Evolutionary conservation across 768 basidiomycete genomes (phyloP).

Genomic region (Lactarius deliciosus): DNA sequence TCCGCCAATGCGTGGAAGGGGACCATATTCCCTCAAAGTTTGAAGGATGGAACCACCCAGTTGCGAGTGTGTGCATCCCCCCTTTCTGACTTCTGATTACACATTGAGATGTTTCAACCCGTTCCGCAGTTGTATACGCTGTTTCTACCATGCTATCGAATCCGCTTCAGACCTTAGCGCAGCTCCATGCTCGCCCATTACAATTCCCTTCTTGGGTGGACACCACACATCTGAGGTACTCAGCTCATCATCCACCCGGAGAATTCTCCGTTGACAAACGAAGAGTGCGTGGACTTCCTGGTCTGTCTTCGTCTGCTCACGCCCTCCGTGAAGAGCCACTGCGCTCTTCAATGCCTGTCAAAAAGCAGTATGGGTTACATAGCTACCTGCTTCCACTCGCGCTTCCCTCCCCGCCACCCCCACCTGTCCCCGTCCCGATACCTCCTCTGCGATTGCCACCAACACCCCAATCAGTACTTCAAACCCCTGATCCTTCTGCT

Average conservation of each 20-base stretch:
- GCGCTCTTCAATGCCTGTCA: constrained; percentile 84
- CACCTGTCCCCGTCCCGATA: constrained; percentile 66
- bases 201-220: constrained; percentile 86
- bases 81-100: constrained; percentile 8
- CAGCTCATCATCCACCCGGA: constrained; percentile 75
- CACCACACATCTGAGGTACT: constrained; percentile 64
- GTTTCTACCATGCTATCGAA: constrained; percentile 82
- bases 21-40: constrained; percentile 67
- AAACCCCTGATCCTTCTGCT: constrained; percentile 28
- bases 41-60: constrained; percentile 88
- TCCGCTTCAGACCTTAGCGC: constrained; percentile 74
- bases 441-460: constrained; percentile 67
- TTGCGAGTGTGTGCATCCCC: constrained; percentile 54
- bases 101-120: background rate
- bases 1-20: constrained; percentile 72
- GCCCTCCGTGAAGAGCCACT: constrained; percentile 50
- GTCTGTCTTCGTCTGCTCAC: constrained; percentile 11
- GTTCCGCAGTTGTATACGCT: constrained; percentile 64
- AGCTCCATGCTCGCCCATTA: constrained; percentile 62
- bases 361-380: constrained; percentile 82
- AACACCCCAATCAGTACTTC: constrained; percentile 36
- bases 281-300: constrained; percentile 59
- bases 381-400: constrained; percentile 65
- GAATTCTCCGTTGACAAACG: constrained; percentile 66
- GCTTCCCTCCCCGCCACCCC: constrained; percentile 61